Percentiles rank a stretch among this genome's conserved stretches.
Conservation (phyloP, 2,329 filamentous ascomycete species). For the Thelonectria blattea region DNA sequence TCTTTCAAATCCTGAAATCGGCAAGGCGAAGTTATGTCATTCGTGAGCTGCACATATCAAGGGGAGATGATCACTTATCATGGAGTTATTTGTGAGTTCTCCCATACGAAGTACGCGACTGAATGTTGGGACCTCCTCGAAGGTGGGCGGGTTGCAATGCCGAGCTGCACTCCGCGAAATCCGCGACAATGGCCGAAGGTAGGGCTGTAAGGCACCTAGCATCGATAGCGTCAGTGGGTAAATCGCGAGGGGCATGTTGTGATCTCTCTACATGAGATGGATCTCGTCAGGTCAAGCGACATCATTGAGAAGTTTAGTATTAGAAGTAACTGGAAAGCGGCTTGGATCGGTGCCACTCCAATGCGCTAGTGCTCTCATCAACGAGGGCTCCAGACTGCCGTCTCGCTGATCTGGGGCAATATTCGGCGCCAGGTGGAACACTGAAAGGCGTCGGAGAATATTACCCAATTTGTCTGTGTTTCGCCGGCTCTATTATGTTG, state of each 20-base stretch:
- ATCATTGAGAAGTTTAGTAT: background rate
- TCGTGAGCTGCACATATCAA: too few species aligned
- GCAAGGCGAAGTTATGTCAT: too few species aligned
- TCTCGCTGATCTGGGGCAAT: constrained; percentile 1
- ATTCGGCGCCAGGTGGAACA: background rate
- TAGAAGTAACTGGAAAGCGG: background rate
- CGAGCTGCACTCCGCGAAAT: background rate
- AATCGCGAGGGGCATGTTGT: background rate
- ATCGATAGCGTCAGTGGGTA: background rate
- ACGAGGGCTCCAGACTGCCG: background rate
- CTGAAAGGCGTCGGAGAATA: background rate
- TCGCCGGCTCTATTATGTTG: background rate
- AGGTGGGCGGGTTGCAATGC: background rate
- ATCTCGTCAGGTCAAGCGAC: too few species aligned
- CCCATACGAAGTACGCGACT: too few species aligned
- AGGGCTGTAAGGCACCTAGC: background rate
- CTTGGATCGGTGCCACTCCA: background rate
- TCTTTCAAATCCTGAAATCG: background rate
- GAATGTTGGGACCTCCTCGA: background rate
- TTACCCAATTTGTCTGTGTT: background rate
- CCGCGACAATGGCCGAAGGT: background rate
- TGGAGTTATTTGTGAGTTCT: too few species aligned
- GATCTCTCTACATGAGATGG: background rate
- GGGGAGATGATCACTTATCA: too few species aligned
- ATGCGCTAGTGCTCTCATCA: constrained; percentile 5